Conservation (phyloP, 352 stramenopile species). For the Globisporangium cederbergense region DNA sequence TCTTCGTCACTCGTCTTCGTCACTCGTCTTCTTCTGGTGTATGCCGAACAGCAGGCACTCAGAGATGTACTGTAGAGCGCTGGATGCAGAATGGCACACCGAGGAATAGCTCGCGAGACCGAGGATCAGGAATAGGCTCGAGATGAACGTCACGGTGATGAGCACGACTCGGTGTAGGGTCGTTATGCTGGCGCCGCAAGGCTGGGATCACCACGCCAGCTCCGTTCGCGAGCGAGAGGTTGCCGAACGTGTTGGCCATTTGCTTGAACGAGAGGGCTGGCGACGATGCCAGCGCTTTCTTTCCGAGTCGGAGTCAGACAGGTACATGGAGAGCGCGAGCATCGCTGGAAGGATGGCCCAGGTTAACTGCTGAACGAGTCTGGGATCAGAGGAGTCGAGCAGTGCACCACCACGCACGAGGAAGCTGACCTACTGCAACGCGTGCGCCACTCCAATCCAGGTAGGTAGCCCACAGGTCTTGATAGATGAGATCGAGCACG, state of each 20-base stretch:
- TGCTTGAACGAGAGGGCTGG: conserved; percentile 23
- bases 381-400: conserved; percentile 16
- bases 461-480: conserved; percentile 28
- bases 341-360: conserved; percentile 29
- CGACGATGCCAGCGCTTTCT: conserved; percentile 18
- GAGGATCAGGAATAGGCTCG: conserved; percentile 41
- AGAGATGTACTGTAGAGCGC: too few relatives aligned
- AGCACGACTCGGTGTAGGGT: conserved; percentile 28
- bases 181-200: conserved; percentile 23
- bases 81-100: too few relatives aligned
- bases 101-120: conserved; percentile 35
- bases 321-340: conserved; percentile 17
- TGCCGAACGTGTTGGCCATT: conserved; percentile 23
- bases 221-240: conserved; percentile 26
- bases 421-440: conserved; percentile 23
- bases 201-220: conserved; percentile 28
- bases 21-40: conserved; percentile 17
- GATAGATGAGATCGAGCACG: conserved; percentile 21
- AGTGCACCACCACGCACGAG: conserved; percentile 21
- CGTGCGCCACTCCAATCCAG: conserved; percentile 29
- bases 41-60: conserved; percentile 26
- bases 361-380: conserved; percentile 14
- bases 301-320: conserved; percentile 28
- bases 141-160: conserved; percentile 44
- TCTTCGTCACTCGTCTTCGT: background rate